Conservation (phyloP, 805 yeast species). For the Wickerhamomyces bisporus region DNA sequence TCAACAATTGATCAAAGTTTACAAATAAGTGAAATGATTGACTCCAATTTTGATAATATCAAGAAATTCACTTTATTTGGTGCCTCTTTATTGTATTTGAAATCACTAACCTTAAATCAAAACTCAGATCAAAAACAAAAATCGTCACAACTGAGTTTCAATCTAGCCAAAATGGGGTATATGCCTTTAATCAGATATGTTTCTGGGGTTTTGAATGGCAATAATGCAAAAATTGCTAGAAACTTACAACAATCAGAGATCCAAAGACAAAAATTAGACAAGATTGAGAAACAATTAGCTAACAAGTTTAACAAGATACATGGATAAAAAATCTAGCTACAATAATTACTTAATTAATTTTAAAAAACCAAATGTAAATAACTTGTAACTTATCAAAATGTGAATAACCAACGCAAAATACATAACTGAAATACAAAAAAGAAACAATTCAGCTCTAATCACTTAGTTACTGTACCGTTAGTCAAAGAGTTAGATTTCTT, state of each 20-base stretch:
- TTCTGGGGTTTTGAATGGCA: conserved; percentile 18
- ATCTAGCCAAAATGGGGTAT: conserved; percentile 21
- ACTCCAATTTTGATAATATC: conserved; percentile 13
- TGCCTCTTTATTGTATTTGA: conserved; percentile 18
- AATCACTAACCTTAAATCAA: conserved; percentile 20
- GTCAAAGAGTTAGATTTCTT: conserved; percentile 12
- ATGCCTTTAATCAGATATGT: conserved; percentile 21
- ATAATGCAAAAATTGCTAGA: conserved; percentile 20
- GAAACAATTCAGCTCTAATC: no score
- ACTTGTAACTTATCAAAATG: neutral
- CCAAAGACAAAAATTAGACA: conserved; percentile 17
- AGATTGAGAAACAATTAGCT: conserved; percentile 4
- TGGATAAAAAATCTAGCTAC: no score
- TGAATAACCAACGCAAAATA: conserved; percentile 2
- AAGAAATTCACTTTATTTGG: conserved; percentile 17
- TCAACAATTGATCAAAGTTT: conserved; percentile 15
- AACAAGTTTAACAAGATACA: neutral
- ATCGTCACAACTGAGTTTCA: conserved; percentile 23
- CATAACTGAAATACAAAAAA: no score
- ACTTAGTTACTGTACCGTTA: no score
- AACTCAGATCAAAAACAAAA: conserved; percentile 26
- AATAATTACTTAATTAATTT: no score
- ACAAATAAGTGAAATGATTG: conserved; percentile 5
- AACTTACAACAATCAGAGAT: conserved; percentile 21
- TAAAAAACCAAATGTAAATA: neutral